Evolutionary conservation across 2,329 filamentous ascomycete species (phyloP).

Genomic region (Paecilomyces fulvus): DNA sequence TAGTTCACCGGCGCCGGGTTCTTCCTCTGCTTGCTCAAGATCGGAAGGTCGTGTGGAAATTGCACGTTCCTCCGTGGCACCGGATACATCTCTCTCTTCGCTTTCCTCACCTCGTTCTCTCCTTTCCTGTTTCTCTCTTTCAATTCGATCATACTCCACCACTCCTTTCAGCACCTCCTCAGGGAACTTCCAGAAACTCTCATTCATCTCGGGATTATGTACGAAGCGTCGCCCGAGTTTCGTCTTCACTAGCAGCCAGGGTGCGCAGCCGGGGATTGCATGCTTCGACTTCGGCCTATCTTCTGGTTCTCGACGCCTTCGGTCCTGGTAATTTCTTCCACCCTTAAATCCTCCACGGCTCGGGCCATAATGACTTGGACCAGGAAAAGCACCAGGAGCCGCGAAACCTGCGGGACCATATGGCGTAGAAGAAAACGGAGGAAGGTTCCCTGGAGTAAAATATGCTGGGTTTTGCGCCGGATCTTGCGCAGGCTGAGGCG

Average conservation of each 20-base stretch:
- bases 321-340: slow-evolving; percentile 48
- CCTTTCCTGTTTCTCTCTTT: slow-evolving; percentile 60
- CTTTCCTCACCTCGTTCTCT: slow-evolving; percentile 31
- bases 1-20: slow-evolving; percentile 27
- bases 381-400: slow-evolving; percentile 13
- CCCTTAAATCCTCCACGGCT: slow-evolving; percentile 40
- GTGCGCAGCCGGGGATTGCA: slow-evolving; percentile 68
- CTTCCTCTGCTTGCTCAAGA: slow-evolving; percentile 9
- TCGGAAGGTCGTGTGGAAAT: slow-evolving; percentile 4
- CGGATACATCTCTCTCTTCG: slow-evolving; percentile 13
- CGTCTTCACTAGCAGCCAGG: slow-evolving; percentile 90
- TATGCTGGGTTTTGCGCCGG: slow-evolving; percentile 25
- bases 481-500: slow-evolving; percentile 34
- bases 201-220: slow-evolving; percentile 74
- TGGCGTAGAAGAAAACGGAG: slow-evolving; percentile 29
- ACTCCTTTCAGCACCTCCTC: slow-evolving; percentile 72
- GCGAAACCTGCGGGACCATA: slow-evolving; percentile 15
- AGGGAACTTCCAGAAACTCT: slow-evolving; percentile 94
- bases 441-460: slow-evolving; percentile 25
- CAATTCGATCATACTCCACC: slow-evolving; percentile 58
- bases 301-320: slow-evolving; percentile 57
- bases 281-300: slow-evolving; percentile 78
- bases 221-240: slow-evolving; percentile 84
- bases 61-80: slow-evolving; percentile 8
- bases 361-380: slow-evolving; percentile 26